Base-by-base conservation (phyloP, 345 rosid species). In the Rubroshorea leprosula region DNA sequence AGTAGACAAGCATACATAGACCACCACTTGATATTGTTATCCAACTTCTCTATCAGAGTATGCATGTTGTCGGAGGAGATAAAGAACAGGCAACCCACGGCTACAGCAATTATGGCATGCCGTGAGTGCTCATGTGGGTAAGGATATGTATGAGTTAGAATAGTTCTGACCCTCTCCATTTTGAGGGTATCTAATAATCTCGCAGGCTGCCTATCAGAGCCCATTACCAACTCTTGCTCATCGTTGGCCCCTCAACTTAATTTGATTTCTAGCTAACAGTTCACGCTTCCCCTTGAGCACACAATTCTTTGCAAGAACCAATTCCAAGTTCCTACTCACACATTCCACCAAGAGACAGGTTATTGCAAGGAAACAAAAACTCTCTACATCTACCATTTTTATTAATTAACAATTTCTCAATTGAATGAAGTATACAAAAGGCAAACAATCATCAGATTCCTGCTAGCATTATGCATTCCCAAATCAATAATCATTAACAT, bases 71-170 rank as follows among this genome's bases (percentile, higher is more conserved):
- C 99, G 0, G 96, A 89, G 4, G 99, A 93, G 63, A 93, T 93
- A 72, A 93, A 93, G 72, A 93, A 93, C 54, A 93, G 71, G 74
- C 99, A 93, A 65, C 97, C 99, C 49, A 85, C 83, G 23, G 67
- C 84, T 41, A 93, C 97, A 11, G 99, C 97, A 74, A 93, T 93
- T 45, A 93, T 58, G 46, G 99, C 99, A 68, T 93, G 99, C 6
- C 99, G 84, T 5, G 99, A 93, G 76, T 93, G 99, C 76, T 93
- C 96, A 46, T 93, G 99, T 5, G 99, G 99, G 64, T 93, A 93
- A 66, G 99, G 99, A 67, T 83, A 86, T 1, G 86, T 80, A 60
- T 87, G 82, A 19, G 91, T 83, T 59, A 89, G 70, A 63, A 89
- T 87, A 20, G 94, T 93, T 76, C 96, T 78, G 74, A 93, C 83